Evolutionary conservation across 345 rosid species (phyloP), one percentile per base, ranked within the genome.

Genomic region (Salix udensis): DNA sequence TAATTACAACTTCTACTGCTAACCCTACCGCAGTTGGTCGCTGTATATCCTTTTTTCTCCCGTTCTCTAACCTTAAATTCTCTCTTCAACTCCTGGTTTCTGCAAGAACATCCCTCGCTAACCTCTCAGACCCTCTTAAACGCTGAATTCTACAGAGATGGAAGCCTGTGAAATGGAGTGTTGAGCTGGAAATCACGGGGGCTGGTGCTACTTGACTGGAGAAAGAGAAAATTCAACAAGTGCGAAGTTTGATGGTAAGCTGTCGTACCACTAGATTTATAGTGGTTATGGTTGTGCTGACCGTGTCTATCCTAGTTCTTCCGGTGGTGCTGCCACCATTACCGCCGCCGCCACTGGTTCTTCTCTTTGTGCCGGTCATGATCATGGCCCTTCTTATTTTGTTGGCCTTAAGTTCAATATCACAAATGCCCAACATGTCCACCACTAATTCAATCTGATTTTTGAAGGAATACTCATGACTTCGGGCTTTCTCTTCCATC

Each of bases 281-380:
- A 19, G 2, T 74, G 23, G 6, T 74, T 19, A 74, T 74, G 76
- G 24, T 64, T 46, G 26, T 74, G 16, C 44, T 74, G 28, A 64
- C 70, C 23, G n/a, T 61, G 60, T 74, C 60, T 24, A 8, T 74
- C 65, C 40, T 74, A 2, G 28, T 64, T 34, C 37, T 74, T 1
- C 76, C 76, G 3, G 60, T 6, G 23, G 26, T 52, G 5, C 34
- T 74, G 18, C 76, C 76, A 62, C 76, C 76, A 28, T 11, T 74
- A 16, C 69, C 76, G 4, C 76, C 76, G n/a, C 76, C 70, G 18
- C 76, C 76, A 5, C 1, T 24, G 24, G n/a, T 64, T 62, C 70
- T 74, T 40, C 68, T 74, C 5, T 30, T 74, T 2, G 24, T 74
- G 4, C 76, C 76, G 0, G 39, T 74, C 60, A 44, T 74, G 39